Base-by-base conservation (phyloP, 257 asterid species). In the Solanum rostratum region DNA sequence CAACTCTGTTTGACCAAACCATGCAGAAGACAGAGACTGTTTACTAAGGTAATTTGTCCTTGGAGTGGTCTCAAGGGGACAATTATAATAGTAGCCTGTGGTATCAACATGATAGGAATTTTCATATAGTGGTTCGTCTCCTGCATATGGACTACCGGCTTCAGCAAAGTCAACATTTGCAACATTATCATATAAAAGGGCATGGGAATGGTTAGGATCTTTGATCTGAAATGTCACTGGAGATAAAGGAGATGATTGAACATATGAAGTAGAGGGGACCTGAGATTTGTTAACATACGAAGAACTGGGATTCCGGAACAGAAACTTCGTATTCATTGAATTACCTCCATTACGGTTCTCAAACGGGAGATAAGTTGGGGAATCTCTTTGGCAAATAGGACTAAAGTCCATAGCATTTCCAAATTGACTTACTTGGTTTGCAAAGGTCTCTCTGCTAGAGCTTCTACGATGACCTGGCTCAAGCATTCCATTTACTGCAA, bases 401-500 rank as follows among this genome's bases (percentile, higher is more conserved):
- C 91, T 87, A 39, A 84, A 50, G 24, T 89, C 93, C 83, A 87
- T 6, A 57, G 80, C 85, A 82, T 79, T 63, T 45, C 87, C 89
- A 85, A 81, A 30, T 69, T 88, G 88, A 80, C 81, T 86, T 82
- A 86, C 55, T 37, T 66, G 95, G 84, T 91, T 91, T 19, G 87
- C 89, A 73, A 91, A 79, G 53, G 95, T 92, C 85, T 93, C 98
- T 86, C 92, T 85, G 80, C 98, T 92, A 9, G 91, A 90, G 88
- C 92, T 95, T 89, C 93, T 89, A n/a, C 73, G 90, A 27, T 62
- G 89, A 86, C 88, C 85, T 10, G 90, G 85, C 20, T 91, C 98
- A 78, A 90, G 57, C 89, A 91, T 90, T 81, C 94, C 91, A 29
- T 94, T 95, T 73, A 94, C 94, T 14, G 97, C 97, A 45, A 88